A percentile compares a stretch with the other conserved stretches of the same genome.
phyloP scores from a whole-genome alignment of 2,329 filamentous ascomycete genomes.

The Fusarium sp. region DNA sequence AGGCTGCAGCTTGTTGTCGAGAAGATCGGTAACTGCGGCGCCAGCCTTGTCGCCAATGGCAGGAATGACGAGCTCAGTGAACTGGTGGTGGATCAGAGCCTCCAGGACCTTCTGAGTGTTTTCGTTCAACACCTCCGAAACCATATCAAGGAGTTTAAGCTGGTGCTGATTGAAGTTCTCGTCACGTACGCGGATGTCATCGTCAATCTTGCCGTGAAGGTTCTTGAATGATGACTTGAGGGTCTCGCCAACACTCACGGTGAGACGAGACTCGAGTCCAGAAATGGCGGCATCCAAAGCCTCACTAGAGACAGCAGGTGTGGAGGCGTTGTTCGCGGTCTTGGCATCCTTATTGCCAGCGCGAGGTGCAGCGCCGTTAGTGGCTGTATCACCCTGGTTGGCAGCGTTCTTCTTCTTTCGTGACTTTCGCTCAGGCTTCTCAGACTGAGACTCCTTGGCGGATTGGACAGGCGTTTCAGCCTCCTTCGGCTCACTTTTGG shows the following conservation, averaged over 20 bases:
- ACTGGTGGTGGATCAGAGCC: conserved; percentile 79
- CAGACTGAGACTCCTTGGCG: conserved; percentile 53
- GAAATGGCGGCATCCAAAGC: conserved; percentile 64
- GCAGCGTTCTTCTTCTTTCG: conserved; percentile 73
- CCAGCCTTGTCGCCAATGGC: conserved; percentile 74
- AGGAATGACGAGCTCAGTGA: conserved; percentile 80
- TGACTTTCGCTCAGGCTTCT: conserved; percentile 70
- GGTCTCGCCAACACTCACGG: conserved; percentile 57
- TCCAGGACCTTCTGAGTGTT: conserved; percentile 77
- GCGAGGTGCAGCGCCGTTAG: conserved; percentile 54
- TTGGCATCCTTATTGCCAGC: conserved; percentile 50
- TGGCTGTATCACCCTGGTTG: conserved; percentile 55
- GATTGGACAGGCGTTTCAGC: conserved; percentile 55
- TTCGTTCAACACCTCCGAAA: conserved; percentile 68
- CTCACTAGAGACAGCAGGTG: conserved; percentile 53
- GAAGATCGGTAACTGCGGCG: conserved; percentile 75
- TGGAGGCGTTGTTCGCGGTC: conserved; percentile 36
- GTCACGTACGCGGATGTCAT: conserved; percentile 68
- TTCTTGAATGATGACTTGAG: conserved; percentile 69
- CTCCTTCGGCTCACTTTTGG: conserved; percentile 59
- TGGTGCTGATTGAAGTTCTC: conserved; percentile 63
- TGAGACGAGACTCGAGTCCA: conserved; percentile 63
- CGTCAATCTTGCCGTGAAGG: conserved; percentile 70
- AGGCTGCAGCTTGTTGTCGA: conserved; percentile 73
- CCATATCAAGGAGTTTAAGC: conserved; percentile 64